Evolutionary conservation across 2,329 filamentous ascomycete species (phyloP), one percentile per base, ranked within the genome.

Genomic region (Colletotrichum noveboracense): DNA sequence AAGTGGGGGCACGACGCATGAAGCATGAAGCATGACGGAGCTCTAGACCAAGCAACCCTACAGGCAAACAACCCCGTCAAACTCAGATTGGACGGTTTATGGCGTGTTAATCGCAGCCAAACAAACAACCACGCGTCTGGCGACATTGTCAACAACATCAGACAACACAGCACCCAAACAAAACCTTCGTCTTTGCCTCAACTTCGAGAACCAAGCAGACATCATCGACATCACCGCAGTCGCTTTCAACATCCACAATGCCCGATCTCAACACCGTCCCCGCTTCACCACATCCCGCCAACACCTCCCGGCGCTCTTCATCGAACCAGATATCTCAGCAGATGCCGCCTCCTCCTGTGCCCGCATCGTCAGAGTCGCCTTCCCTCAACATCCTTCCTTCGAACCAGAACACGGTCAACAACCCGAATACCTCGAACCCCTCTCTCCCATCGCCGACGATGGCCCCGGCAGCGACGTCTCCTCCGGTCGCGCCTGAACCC

Each of bases 371-470:
- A 24, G 70, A 75, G 26, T 69, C 77, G 24, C 84, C 88, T 8
- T 87, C 88, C 16, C 84, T 91, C 34, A 89, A 91, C 76, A 89
- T 92, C 78, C 86, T 92, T 24, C 91, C 90, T 4, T 91, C 89
- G 28, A 91, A 90, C 82, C 89, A 90, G 81, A 85, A 81, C 66
- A 83, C 87, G 56, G 85, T 91, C 74, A 88, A 88, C 80, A 84
- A 86, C 43, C 78, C 72, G 67, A 69, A 55, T 71, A 78, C 83
- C 26, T 82, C 84, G 16, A 78, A 82, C 9, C 78, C 83, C 5
- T 71, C 81, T 9, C 77, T 85, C 6, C 80, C 85, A 3, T 83
- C 84, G 6, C 79, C 81, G 48, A 83, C 83, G 65, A 76, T 83
- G 7, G 81, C 83, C 4, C 71, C 77, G 10, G 78, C 68, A 56